phyloP scores from a whole-genome alignment of 495 filamentous ascomycete species.

The Cudoniella acicularis region DNA sequence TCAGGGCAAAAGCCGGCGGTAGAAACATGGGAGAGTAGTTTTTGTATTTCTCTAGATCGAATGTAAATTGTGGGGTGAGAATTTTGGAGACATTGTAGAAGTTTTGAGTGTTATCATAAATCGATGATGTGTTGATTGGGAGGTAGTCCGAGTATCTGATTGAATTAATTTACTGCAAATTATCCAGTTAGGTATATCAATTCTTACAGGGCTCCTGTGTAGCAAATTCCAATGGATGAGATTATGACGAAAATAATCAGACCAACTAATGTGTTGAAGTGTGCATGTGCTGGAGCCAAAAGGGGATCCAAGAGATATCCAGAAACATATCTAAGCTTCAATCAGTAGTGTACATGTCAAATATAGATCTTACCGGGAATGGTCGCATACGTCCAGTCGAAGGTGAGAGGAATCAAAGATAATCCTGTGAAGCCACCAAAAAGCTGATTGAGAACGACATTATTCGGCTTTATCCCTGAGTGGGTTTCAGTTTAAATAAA shows the following conservation, averaged over 20 bases:
- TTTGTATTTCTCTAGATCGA: slow-evolving; percentile 51
- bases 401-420: slow-evolving; percentile 51
- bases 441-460: slow-evolving; percentile 30
- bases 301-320: slow-evolving; percentile 53
- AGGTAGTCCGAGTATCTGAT: slow-evolving; percentile 49
- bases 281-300: slow-evolving; percentile 56
- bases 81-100: slow-evolving; percentile 52
- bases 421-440: slow-evolving; percentile 55
- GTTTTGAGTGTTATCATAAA: slow-evolving; percentile 57
- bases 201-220: slow-evolving; percentile 53
- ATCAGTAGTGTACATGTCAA: neutral
- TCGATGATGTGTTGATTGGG: slow-evolving; percentile 53
- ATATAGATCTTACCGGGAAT: slow-evolving; percentile 47
- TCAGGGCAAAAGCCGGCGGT: slow-evolving; percentile 57
- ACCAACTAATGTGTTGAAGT: slow-evolving; percentile 57
- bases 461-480: slow-evolving; percentile 34
- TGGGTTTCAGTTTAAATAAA: slow-evolving; percentile 38
- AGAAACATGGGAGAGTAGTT: slow-evolving; percentile 60
- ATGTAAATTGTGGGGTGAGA: slow-evolving; percentile 44
- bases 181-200: neutral
- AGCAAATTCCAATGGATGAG: slow-evolving; percentile 49
- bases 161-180: neutral
- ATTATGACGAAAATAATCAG: slow-evolving; percentile 51
- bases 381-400: slow-evolving; percentile 29
- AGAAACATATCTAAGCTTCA: slow-evolving; percentile 44